A percentile compares a stretch with the other conserved stretches of the same genome.
Conservation (phyloP, 345 rosid species). For the Atalantia buxifolia region DNA sequence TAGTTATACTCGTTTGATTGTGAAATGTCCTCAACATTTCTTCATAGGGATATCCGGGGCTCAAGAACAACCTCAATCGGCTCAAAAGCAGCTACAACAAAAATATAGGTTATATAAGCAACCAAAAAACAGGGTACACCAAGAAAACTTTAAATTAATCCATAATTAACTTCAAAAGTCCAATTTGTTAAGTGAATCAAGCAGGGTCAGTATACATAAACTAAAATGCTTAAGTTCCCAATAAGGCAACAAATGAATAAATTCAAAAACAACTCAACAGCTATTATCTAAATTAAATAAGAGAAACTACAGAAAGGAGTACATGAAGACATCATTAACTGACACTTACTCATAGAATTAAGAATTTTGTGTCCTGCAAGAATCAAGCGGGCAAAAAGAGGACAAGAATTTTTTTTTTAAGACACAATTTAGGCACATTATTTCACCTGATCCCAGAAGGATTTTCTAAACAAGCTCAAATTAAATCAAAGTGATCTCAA, state of each 20-base stretch:
- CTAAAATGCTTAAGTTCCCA: not conserved
- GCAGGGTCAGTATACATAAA: not conserved
- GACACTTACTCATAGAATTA: not conserved
- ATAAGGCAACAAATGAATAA: not conserved
- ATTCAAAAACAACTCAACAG: not conserved
- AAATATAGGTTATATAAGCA: not conserved
- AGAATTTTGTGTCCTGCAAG: not conserved
- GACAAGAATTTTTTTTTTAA: not conserved
- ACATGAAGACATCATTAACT: not conserved
- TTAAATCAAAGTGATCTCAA: not conserved
- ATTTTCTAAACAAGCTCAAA: not conserved
- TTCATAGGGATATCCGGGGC: slow-evolving; percentile 94
- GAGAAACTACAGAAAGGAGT: not conserved
- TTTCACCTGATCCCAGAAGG: not conserved
- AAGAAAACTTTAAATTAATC: not conserved
- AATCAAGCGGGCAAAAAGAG: not conserved
- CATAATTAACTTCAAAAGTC: not conserved
- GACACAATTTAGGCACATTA: not conserved
- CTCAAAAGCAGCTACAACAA: slow-evolving; percentile 65
- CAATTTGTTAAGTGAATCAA: not conserved
- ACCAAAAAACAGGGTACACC: not conserved
- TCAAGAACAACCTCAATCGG: slow-evolving; percentile 81
- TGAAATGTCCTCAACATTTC: slow-evolving; percentile 85
- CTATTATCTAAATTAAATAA: not conserved
- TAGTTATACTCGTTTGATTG: slow-evolving; percentile 77